A percentile compares a stretch with the other conserved stretches of the same genome.
Conservation (phyloP, 192 early-diverging fungal genomes). For the Umbelopsis ramanniana region DNA sequence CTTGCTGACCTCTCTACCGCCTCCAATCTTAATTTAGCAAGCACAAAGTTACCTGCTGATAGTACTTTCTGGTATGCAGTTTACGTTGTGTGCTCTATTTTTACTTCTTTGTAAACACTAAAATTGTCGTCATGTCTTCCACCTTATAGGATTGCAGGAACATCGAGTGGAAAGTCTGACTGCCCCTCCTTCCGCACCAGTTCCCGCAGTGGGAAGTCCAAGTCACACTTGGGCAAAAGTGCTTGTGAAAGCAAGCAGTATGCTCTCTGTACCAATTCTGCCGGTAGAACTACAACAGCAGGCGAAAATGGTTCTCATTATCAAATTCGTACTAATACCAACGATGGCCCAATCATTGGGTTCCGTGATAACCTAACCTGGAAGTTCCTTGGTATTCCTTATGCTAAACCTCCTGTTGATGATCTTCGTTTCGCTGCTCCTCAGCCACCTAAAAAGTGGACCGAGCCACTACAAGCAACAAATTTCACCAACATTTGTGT, state of each 20-base stretch:
- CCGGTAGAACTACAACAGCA: neutral
- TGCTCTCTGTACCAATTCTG: constrained; percentile 20
- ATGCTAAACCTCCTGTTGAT: constrained; percentile 48
- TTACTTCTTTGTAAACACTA: too few relatives aligned
- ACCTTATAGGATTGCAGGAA: too few relatives aligned
- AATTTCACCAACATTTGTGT: neutral
- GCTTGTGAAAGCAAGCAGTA: neutral
- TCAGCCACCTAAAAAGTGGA: neutral
- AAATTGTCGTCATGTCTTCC: too few relatives aligned
- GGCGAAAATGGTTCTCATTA: neutral
- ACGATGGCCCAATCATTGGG: neutral
- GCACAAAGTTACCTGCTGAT: neutral
- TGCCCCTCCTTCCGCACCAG: too few relatives aligned
- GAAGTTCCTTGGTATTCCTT: constrained; percentile 54
- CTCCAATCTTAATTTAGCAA: neutral
- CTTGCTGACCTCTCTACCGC: neutral
- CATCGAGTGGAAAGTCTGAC: too few relatives aligned
- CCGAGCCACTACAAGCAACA: neutral
- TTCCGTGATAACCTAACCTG: neutral
- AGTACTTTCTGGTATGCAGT: too few relatives aligned
- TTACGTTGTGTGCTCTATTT: too few relatives aligned
- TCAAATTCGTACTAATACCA: neutral
- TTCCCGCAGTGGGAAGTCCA: too few relatives aligned
- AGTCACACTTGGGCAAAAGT: too few relatives aligned
- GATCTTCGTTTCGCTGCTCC: constrained; percentile 51